phyloP scores from a whole-genome alignment of 2,329 filamentous ascomycete species.

The Bipolaris victoriae region DNA sequence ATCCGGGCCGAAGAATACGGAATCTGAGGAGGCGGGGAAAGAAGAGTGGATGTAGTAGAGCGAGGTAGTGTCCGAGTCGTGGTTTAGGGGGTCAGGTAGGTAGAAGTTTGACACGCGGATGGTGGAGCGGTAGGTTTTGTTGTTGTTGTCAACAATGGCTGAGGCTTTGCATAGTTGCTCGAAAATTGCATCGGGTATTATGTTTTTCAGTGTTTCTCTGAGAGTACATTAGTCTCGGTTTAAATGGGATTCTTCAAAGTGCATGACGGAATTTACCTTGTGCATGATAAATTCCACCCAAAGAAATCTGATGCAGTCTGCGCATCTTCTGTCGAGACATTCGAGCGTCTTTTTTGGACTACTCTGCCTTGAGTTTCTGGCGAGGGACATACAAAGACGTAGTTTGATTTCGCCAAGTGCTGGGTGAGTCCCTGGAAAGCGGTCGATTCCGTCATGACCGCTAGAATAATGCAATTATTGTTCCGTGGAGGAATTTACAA shows the following conservation, averaged over 20 bases:
- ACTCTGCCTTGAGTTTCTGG: conserved; percentile 31
- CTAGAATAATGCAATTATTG: neutral
- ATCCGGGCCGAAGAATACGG: conserved; percentile 34
- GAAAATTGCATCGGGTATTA: conserved; percentile 24
- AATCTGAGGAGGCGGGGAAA: conserved; percentile 28
- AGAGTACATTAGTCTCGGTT: neutral
- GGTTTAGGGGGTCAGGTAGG: conserved; percentile 12
- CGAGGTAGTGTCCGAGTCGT: conserved; percentile 1
- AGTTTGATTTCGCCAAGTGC: conserved; percentile 21
- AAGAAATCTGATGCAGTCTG: conserved; percentile 29
- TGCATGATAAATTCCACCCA: conserved; percentile 30
- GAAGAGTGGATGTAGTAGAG: conserved; percentile 34
- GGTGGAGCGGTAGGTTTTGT: conserved; percentile 20
- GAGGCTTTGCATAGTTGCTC: conserved; percentile 13
- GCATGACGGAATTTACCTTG: conserved; percentile 14
- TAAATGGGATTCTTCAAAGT: neutral
- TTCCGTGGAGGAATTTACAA: conserved; percentile 10
- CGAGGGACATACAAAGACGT: conserved; percentile 30
- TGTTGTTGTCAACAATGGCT: conserved; percentile 14
- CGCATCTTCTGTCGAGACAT: conserved; percentile 22
- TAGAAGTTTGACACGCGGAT: conserved; percentile 34
- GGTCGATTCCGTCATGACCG: conserved; percentile 17
- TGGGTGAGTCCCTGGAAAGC: conserved; percentile 21
- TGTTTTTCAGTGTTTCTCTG: conserved; percentile 20
- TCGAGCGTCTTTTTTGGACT: conserved; percentile 21